Evolutionary conservation across 208 protist genomes (phyloP), one percentile per base, ranked within the genome.

Genomic region (Zelonia costaricensis): DNA sequence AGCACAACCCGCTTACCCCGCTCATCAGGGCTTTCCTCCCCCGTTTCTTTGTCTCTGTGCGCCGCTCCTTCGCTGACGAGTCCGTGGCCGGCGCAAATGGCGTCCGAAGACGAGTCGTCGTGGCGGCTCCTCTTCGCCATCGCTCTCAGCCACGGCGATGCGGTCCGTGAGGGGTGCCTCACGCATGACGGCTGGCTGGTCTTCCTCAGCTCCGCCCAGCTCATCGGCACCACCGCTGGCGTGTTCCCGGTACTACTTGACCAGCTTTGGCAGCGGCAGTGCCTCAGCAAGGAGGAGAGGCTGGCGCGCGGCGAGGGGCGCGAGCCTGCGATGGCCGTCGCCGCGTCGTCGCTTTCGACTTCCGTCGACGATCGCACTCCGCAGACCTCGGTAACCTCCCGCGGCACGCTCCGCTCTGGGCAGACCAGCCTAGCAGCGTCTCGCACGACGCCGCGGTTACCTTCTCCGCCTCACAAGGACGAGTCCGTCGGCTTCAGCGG

Each of bases 81-180:
- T n/a, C n/a, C n/a, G n/a, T n/a, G n/a, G n/a, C n/a, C 27, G 10
- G n/a, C n/a, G n/a, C n/a, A n/a, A n/a, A 69, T 80, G 65, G 69
- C 60, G 55, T 36, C 33, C 6, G 58, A 73, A 1, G 59, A 73
- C 39, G 85, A 88, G 57, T 70, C 65, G 42, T 79, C 80, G 16
- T 95, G 90, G 87, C 49, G 69, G 35, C 59, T 95, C 18, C 76
- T 95, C 18, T 95, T 95, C 73, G 84, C 86, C 53, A 92, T 95
- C 49, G 80, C 90, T 4, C 78, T 95, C 22, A 90, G 86, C 59
- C 84, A 93, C 51, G 90, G 90, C 4, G 71, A 78, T 27, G 79
- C 69, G 3, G 42, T 95, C 18, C 45, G 27, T 12, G 33, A 38
- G 35, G 48, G 80, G 20, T 48, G 55, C 9, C 61, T 95, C 8